Evolutionary conservation across 192 early-diverging fungal genomes (phyloP).

Genomic region (Backusella mclennaniae): DNA sequence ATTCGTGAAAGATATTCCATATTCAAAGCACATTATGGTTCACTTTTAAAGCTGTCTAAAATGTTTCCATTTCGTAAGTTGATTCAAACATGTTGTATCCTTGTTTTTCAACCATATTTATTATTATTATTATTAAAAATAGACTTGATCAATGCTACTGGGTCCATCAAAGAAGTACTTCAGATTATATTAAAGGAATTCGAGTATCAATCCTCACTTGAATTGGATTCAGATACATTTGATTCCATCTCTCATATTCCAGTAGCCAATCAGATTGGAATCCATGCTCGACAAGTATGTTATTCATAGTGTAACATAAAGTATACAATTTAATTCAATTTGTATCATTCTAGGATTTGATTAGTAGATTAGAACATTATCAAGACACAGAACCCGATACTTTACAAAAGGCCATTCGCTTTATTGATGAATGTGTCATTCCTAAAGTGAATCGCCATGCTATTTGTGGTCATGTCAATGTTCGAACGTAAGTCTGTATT

Average conservation of each 20-base stretch:
- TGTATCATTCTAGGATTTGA: constrained; percentile 43
- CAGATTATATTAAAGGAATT: constrained; percentile 58
- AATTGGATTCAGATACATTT: constrained; percentile 44
- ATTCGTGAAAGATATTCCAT: constrained; percentile 56
- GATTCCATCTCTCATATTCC: constrained; percentile 59
- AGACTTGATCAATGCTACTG: constrained; percentile 59
- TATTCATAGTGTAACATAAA: not conserved
- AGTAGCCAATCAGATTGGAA: constrained; percentile 55
- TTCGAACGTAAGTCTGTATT: constrained; percentile 45
- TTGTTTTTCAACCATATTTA: not conserved
- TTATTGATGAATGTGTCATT: constrained; percentile 47
- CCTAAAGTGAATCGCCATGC: constrained; percentile 51
- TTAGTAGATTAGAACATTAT: constrained; percentile 53
- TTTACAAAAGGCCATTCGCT: constrained; percentile 44
- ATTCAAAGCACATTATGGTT: constrained; percentile 58
- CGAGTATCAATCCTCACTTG: constrained; percentile 56
- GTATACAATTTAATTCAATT: not conserved
- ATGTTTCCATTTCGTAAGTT: constrained; percentile 61
- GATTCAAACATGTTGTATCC: not conserved
- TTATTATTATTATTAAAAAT: not conserved
- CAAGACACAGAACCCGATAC: constrained; percentile 46
- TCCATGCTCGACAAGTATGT: constrained; percentile 46
- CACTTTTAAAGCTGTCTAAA: constrained; percentile 50
- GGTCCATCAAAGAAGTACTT: constrained; percentile 56
- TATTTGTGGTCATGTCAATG: constrained; percentile 54